Conservation (phyloP, 805 yeast species). For the Kodamaea kaohsiungensis region DNA sequence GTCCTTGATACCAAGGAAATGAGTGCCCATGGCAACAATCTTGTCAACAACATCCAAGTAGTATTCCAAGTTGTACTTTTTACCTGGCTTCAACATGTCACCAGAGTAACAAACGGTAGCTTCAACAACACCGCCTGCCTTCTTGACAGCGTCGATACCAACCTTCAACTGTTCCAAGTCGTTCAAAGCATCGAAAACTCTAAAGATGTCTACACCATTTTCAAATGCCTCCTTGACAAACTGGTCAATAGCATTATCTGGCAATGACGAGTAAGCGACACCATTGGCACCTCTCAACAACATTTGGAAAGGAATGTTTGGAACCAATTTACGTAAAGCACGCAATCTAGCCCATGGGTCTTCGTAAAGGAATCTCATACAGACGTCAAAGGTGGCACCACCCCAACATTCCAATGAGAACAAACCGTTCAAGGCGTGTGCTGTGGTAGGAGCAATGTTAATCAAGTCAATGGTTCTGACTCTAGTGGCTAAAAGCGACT, state of each 20-base stretch:
- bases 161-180: slow-evolving; percentile 96
- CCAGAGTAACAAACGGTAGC: slow-evolving; percentile 99
- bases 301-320: slow-evolving; percentile 99
- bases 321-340: slow-evolving; percentile 83
- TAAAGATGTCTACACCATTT: slow-evolving; percentile 94
- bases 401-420: slow-evolving; percentile 99
- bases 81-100: slow-evolving; percentile 94
- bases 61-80: slow-evolving; percentile 93
- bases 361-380: slow-evolving; percentile 97
- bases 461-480: slow-evolving; percentile 91
- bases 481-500: slow-evolving; percentile 94
- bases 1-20: slow-evolving; percentile 95
- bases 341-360: slow-evolving; percentile 98
- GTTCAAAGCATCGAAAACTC: slow-evolving; percentile 97
- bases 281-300: slow-evolving; percentile 99
- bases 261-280: slow-evolving; percentile 95
- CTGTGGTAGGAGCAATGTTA: slow-evolving; percentile 91
- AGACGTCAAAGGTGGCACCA: slow-evolving; percentile 99
- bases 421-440: slow-evolving; percentile 85
- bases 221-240: slow-evolving; percentile 94
- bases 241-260: slow-evolving; percentile 98
- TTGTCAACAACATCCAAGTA: slow-evolving; percentile 79
- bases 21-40: slow-evolving; percentile 93
- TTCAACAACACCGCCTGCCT: slow-evolving; percentile 98
- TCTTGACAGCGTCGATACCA: slow-evolving; percentile 96